These are phyloP conservation scores for Acer saccharum DNA, from an alignment of 345 rosid species.

Conservation along the genomic window DNA sequence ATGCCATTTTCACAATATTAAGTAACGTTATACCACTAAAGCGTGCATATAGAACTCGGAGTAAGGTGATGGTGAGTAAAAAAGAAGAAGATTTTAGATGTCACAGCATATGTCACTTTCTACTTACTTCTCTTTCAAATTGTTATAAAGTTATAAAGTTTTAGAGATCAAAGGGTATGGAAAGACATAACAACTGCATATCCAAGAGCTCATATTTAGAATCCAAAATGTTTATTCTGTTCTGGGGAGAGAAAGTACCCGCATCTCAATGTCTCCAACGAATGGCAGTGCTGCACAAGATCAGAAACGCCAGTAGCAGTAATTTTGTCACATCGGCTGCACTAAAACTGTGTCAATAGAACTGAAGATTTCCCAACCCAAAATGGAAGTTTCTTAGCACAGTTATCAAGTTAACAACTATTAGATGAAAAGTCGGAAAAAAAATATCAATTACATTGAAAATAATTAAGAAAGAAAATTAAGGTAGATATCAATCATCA, in stretches of 20 bases:
- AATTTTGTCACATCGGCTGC: slow-evolving; percentile 70
- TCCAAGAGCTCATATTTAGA: slow-evolving; percentile 1
- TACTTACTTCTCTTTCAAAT: not conserved
- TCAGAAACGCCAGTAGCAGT: slow-evolving; percentile 67
- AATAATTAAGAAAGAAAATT: not conserved
- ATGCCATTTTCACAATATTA: no score
- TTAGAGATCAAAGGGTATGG: not conserved
- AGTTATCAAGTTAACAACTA: not conserved
- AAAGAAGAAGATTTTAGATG: not conserved
- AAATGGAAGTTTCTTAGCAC: not conserved
- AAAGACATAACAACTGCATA: not conserved
- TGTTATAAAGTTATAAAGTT: not conserved
- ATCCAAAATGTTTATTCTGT: not conserved
- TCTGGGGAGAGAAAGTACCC: slow-evolving; percentile 50
- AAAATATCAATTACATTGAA: not conserved
- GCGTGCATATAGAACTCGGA: no score
- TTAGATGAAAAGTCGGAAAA: not conserved
- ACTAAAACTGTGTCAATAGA: slow-evolving; percentile 19
- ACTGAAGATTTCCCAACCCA: not conserved
- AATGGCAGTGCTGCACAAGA: slow-evolving; percentile 64
- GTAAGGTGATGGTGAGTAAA: no score
- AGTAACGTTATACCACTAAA: no score
- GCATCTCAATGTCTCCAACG: slow-evolving; percentile 76
- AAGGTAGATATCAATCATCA: slow-evolving; percentile 1
- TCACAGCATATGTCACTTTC: not conserved